Percentiles rank a stretch among this genome's conserved stretches.
Conservation (phyloP, 192 early-diverging fungal species). For the Coemansia nantahalensis region DNA sequence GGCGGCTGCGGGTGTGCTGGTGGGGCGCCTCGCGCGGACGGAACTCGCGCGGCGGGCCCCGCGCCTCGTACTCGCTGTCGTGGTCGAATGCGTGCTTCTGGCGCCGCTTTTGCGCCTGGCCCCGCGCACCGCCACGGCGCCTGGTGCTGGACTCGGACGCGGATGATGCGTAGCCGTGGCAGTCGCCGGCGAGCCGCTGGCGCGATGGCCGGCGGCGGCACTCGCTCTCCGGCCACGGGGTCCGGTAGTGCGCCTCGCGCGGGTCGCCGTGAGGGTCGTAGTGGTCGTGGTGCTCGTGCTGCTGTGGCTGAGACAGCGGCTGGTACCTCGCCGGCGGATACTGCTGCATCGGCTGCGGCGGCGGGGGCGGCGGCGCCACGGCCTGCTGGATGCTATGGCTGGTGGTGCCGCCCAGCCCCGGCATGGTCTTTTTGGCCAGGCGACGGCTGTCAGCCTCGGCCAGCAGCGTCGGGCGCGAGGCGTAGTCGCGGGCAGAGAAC, state of each 20-base stretch:
- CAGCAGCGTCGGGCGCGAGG: slow-evolving; percentile 37
- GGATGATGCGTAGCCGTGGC: slow-evolving; percentile 11
- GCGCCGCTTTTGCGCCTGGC: slow-evolving; percentile 7
- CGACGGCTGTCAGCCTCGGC: slow-evolving; percentile 44
- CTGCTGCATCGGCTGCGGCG: slow-evolving; percentile 2
- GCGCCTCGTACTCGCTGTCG: slow-evolving; percentile 21
- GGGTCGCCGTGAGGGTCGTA: no score
- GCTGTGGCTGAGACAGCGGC: slow-evolving; percentile 1
- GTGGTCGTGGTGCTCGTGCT: slow-evolving; percentile 3
- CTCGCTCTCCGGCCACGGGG: slow-evolving; percentile 5
- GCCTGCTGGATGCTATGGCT: slow-evolving; percentile 48
- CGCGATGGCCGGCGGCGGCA: slow-evolving; percentile 8
- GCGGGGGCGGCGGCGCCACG: slow-evolving; percentile 2
- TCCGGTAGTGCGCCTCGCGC: slow-evolving; percentile 1
- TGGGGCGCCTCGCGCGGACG: slow-evolving; percentile 18
- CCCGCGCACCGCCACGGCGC: background rate
- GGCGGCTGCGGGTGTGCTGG: slow-evolving; percentile 14
- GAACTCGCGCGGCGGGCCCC: slow-evolving; percentile 14
- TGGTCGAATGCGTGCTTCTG: slow-evolving; percentile 12
- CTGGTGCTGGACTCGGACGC: slow-evolving; percentile 18
- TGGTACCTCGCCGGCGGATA: background rate
- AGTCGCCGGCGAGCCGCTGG: slow-evolving; percentile 12
- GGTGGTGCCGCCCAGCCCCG: slow-evolving; percentile 42
- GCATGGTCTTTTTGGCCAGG: slow-evolving; percentile 44
- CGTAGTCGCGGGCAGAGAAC: slow-evolving; percentile 47